phyloP scores from a whole-genome alignment of 306 rosid species.

The Canavalia ensiformis region DNA sequence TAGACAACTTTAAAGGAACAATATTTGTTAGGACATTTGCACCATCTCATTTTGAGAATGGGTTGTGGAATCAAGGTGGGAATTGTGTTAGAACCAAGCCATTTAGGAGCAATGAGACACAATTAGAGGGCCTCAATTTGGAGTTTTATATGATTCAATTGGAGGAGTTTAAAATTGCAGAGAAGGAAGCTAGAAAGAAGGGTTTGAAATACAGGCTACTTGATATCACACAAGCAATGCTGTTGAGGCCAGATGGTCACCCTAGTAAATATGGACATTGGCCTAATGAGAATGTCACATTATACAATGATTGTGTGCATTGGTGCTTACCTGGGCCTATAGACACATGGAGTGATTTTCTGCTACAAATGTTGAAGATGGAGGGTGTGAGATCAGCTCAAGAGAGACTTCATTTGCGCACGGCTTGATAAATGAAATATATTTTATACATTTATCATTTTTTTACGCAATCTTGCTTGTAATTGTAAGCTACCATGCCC shows the following conservation, averaged over 20 bases:
- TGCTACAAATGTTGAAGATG: conserved; percentile 81
- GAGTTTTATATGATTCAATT: conserved; percentile 84
- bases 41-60: conserved; percentile 89
- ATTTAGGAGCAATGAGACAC: conserved; percentile 72
- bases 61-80: conserved; percentile 86
- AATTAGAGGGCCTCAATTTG: conserved; percentile 63
- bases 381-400: conserved; percentile 74
- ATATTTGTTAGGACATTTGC: conserved; percentile 75
- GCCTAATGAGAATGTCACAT: conserved; percentile 76
- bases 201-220: conserved; percentile 70
- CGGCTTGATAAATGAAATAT: conserved; percentile 40
- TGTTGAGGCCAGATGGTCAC: conserved; percentile 93
- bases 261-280: conserved; percentile 89
- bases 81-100: conserved; percentile 78
- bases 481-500: conserved; percentile 19
- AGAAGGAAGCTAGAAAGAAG: conserved; percentile 63
- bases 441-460: conserved; percentile 6
- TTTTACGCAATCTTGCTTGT: conserved; percentile 12
- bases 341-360: conserved; percentile 82
- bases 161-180: conserved; percentile 77
- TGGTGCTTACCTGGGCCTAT: conserved; percentile 96
- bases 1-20: conserved; percentile 68
- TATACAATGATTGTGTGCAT: conserved; percentile 90
- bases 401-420: conserved; percentile 59
- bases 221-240: conserved; percentile 71